Base-by-base conservation (phyloP, 1,284 basidiomycete species). In the Lentinula novae-zelandiae region DNA sequence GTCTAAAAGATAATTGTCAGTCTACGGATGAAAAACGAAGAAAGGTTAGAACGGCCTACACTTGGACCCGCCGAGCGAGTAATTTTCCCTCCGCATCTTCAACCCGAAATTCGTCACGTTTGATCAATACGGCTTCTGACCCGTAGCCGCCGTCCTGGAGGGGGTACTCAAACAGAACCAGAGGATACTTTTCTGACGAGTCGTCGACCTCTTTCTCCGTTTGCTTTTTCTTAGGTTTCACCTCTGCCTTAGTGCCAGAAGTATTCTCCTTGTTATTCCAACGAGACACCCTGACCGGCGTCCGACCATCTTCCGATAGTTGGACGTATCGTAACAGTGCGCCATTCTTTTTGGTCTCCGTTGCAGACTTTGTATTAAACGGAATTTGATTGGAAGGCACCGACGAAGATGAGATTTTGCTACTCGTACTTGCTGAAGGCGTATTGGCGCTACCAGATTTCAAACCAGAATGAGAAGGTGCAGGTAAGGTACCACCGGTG, bases 11-110 rank as follows among this genome's bases (percentile, higher is more conserved):
- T 4, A 5, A 39, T 15, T 20, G 31, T n/a, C 62, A 20, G 60
- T n/a, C 33, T n/a, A 13, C 7, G 38, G 22, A 52, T 12, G 10
- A 9, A 34, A 12, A 15, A 20, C 22, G 39, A 39, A 44, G 4
- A 54, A 10, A 17, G 5, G 42, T 17, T 40, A 50, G 27, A 33
- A 33, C 7, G 8, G 12, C 44, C 62, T 64, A n/a, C 42, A 74
- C 67, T 67, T 89, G 86, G 44, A 70, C 76, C 65, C 78, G 78
- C 65, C 71, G 78, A 61, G 85, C 87, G 62, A 89, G 84, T 7
- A 88, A 67, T 67, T 86, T 82, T 0, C 89, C 89, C 66, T 82
- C 85, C 12, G 84, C 81, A 53, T 87, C 77, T 68, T 92, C 89
- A 1, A 84, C 80, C 69, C 83, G 89, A 75, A 87, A 92, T 48